Evolutionary conservation across 805 yeast genomes (phyloP), one percentile per base, ranked within the genome.

Genomic region (Candida ponderosae): DNA sequence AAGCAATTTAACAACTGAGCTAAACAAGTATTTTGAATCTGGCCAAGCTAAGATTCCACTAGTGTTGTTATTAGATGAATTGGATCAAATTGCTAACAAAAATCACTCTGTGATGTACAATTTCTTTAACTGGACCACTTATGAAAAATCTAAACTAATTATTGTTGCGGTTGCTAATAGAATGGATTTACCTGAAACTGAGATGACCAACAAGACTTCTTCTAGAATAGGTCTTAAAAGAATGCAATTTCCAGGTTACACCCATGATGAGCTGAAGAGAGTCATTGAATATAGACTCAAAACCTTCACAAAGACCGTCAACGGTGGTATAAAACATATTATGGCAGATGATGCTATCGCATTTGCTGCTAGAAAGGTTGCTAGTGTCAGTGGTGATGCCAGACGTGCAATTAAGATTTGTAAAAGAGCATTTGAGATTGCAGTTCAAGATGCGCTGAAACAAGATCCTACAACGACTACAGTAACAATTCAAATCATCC

Each of bases 301-400:
- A 28, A 62, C 64, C 3, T 47, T 74, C 16, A 54, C 48, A 46
- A 60, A 49, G 54, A 51, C 61, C 21, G 11, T 21, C 11, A 21
- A 8, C 11, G 24, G 11, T 21, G 24, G 24, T 21, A 21, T 8
- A 21, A 50, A 55, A 42, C 37, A 68, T 36, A 51, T 54, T 32
- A 56, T 68, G 42, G 72, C 71, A 35, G 65, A 69, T 17, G 95
- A 84, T 53, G 96, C 98, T 0, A 75, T 89, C 45, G 90, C 82
- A 40, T 88, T 83, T 65, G 96, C 96, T 0, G 77, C 96, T 2
- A 72, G 97, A 59, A 89, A 88, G 57, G 94, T 93, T 32, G 96
- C 97, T 5, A 78, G 93, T 60, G 97, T 93, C 3, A 84, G 94
- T 55, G 98, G 99, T 40, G 99, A 93, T 65, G 98, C 97, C 1